Conservation (phyloP, 2,329 filamentous ascomycete genomes). For the Arthrobotrys musiformis region DNA sequence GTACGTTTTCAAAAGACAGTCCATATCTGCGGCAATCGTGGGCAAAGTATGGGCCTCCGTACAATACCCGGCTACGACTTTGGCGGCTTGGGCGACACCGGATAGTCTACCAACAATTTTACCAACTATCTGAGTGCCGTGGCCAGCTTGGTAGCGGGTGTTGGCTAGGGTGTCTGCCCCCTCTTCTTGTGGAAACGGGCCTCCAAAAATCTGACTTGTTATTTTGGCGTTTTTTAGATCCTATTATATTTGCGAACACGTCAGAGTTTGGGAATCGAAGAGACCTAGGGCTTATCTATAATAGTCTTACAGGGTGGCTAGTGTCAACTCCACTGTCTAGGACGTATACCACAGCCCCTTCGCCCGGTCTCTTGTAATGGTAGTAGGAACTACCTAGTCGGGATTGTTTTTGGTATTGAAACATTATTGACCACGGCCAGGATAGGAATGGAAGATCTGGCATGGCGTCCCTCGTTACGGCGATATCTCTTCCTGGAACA, state of each 20-base stretch:
- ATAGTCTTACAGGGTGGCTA: background rate
- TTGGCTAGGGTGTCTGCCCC: no score
- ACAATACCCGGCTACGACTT: no score
- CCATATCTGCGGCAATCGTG: background rate
- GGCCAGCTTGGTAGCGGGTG: no score
- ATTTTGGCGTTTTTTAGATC: no score
- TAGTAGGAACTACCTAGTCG: background rate
- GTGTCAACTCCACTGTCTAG: background rate
- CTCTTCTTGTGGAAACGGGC: no score
- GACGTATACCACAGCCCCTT: background rate
- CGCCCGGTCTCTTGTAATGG: background rate
- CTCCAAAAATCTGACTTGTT: no score
- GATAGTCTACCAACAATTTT: slow-evolving; percentile 1
- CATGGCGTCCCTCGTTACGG: background rate
- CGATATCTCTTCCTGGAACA: background rate
- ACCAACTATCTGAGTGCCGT: background rate
- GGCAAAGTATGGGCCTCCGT: no score
- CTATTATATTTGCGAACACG: no score
- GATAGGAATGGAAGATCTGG: background rate
- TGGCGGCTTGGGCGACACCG: slow-evolving; percentile 10
- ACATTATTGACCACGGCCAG: background rate
- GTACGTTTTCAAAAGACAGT: slow-evolving; percentile 3
- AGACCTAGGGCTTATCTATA: no score
- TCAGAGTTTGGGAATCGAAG: no score
- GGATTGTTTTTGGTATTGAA: background rate